These are phyloP conservation scores for Hypoxylon lenormandii DNA, from an alignment of 495 filamentous ascomycete genomes.

Conservation along the genomic window DNA sequence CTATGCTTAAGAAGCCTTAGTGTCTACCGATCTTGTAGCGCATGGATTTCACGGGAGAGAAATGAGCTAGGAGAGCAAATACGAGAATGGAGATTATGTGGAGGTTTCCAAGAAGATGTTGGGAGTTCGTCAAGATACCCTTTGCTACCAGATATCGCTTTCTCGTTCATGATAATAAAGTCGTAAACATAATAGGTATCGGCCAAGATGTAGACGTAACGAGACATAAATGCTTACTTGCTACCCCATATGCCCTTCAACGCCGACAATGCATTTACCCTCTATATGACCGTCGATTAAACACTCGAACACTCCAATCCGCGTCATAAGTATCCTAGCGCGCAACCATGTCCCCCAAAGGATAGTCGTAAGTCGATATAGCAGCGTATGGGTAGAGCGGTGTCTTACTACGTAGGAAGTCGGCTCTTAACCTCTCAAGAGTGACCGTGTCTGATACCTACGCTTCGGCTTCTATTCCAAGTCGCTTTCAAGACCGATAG, in stretches of 20 bases:
- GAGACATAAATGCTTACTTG: constrained; percentile 33
- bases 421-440: too few species aligned
- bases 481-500: background rate
- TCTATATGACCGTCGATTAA: constrained; percentile 6
- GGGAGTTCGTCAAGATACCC: constrained; percentile 37
- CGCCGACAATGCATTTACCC: constrained; percentile 37
- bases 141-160: constrained; percentile 17
- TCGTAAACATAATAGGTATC: constrained; percentile 14
- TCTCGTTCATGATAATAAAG: constrained; percentile 18
- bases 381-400: constrained; percentile 2
- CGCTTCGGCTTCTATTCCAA: background rate
- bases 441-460: background rate
- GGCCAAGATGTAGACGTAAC: constrained; percentile 22
- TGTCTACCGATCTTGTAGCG: background rate
- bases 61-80: background rate
- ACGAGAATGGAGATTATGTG: constrained; percentile 4
- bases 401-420: background rate
- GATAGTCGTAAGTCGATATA: background rate
- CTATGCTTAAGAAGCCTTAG: constrained; percentile 47
- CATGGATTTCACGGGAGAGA: too few species aligned
- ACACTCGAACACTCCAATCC: constrained; percentile 1
- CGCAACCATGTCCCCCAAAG: background rate
- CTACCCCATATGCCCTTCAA: constrained; percentile 25
- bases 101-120: constrained; percentile 8
- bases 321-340: background rate